phyloP scores from a whole-genome alignment of 1,284 basidiomycete species.

The Ceratobasidium papillatum region DNA sequence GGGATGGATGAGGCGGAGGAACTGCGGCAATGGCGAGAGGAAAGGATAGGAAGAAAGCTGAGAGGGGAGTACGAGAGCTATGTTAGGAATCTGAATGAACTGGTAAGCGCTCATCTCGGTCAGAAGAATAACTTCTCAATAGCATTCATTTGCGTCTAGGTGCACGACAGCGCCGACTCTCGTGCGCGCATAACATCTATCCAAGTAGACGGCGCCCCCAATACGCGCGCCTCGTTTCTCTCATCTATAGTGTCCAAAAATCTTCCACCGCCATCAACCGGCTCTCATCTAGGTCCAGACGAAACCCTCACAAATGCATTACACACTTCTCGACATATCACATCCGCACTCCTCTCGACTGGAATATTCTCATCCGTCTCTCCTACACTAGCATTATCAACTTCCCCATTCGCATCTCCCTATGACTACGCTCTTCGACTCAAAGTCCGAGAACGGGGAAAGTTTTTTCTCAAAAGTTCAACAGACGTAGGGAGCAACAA shows the following conservation, averaged over 20 bases:
- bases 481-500: constrained; percentile 91
- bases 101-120: constrained; percentile 60
- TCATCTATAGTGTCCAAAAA: constrained; percentile 77
- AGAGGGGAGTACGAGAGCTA: constrained; percentile 81
- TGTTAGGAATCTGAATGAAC: constrained; percentile 69
- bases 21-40: constrained; percentile 72
- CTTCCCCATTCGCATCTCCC: constrained; percentile 63
- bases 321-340: constrained; percentile 70
- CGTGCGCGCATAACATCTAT: constrained; percentile 75
- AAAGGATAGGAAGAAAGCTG: constrained; percentile 70
- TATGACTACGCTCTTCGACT: constrained; percentile 86
- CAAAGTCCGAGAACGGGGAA: constrained; percentile 81
- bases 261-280: constrained; percentile 52
- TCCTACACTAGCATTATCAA: constrained; percentile 73
- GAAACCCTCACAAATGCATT: constrained; percentile 71
- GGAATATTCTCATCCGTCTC: constrained; percentile 80
- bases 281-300: constrained; percentile 47
- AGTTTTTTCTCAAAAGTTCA: constrained; percentile 83
- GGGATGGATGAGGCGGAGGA: constrained; percentile 59
- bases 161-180: constrained; percentile 69
- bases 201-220: constrained; percentile 77
- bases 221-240: constrained; percentile 84
- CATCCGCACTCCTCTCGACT: constrained; percentile 69
- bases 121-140: not conserved
- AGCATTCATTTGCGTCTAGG: constrained; percentile 54